Evolutionary conservation across 495 filamentous ascomycete species (phyloP).

Genomic region (Pyronema omphalodes): DNA sequence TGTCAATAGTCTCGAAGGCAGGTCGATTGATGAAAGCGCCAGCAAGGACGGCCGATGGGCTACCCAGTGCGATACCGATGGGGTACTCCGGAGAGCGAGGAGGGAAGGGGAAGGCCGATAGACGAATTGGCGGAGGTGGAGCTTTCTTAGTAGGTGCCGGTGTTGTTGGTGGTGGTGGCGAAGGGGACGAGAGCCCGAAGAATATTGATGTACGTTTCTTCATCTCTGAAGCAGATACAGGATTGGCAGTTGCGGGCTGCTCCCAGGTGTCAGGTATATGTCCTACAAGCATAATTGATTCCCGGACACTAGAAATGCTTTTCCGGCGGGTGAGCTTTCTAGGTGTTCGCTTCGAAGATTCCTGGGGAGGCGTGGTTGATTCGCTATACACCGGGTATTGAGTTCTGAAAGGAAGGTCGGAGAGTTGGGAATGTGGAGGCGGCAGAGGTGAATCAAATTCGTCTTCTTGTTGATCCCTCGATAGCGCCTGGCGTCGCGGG

Average conservation of each 20-base stretch:
- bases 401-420: slow-evolving; percentile 6
- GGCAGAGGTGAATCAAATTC: not conserved
- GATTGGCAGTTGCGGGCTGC: slow-evolving; percentile 3
- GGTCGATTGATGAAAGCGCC: not conserved
- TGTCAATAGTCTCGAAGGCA: not conserved
- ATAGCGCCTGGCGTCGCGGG: slow-evolving; percentile 7
- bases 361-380: not conserved
- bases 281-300: slow-evolving; percentile 5
- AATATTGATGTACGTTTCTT: slow-evolving; percentile 5
- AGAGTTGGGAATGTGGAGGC: slow-evolving; percentile 8
- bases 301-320: slow-evolving; percentile 14
- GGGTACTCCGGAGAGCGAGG: slow-evolving; percentile 9
- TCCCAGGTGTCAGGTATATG: slow-evolving; percentile 16
- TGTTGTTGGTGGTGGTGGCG: slow-evolving; percentile 1
- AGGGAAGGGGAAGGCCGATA: slow-evolving; percentile 10
- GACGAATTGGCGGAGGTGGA: not conserved
- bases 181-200: slow-evolving; percentile 4
- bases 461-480: not conserved
- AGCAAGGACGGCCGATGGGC: slow-evolving; percentile 25
- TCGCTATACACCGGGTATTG: not conserved
- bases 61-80: slow-evolving; percentile 44
- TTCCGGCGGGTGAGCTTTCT: slow-evolving; percentile 17
- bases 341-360: slow-evolving; percentile 1
- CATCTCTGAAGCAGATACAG: not conserved
- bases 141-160: slow-evolving; percentile 1